Evolutionary conservation across 352 stramenopile genomes (phyloP), one percentile per base, ranked within the genome.

Genomic region (Globisporangium solare): DNA sequence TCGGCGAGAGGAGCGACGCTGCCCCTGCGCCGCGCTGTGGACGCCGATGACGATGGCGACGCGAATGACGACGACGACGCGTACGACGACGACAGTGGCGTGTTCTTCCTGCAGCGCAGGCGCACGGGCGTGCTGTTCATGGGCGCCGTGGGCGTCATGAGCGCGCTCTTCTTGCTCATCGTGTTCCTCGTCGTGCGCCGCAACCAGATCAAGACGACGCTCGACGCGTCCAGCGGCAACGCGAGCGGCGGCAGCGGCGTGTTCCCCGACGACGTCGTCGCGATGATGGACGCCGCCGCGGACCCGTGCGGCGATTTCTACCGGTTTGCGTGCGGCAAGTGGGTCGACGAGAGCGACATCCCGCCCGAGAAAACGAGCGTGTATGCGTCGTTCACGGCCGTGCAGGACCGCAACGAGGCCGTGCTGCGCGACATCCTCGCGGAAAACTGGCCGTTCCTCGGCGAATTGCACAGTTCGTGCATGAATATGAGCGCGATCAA

Each of bases 401-500:
- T 76, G 24, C 39, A 60, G 15, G 68, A 76, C 42, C 45, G 31
- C 15, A 76, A 76, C 45, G 55, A 74, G 22, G 61, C 48, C 17
- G 42, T 68, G n/a, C 46, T 76, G 54, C 58, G 49, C 17, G 50
- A 60, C 6, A 71, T 76, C 40, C 41, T 76, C 32, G 46, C 63
- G 8, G 63, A 74, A 13, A 62, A 72, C 50, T 87, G 79, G 79
- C 79, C 79, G 14, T 61, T 82, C 14, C 51, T 89, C 3, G 71
- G 75, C 3, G 79, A 87, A 47, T 40, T 87, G 13, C 86, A 80
- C 47, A 66, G 63, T 15, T 87, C 79, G 17, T 89, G 76, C 49
- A 85, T 89, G 76, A 80, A 87, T 54, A 73, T 78, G 51, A 76
- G 52, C 22, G 71, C 71, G 24, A 70, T 72, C 18, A 83, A 88